Base-by-base conservation (phyloP, 805 yeast species). In the Starmerella vitae region DNA sequence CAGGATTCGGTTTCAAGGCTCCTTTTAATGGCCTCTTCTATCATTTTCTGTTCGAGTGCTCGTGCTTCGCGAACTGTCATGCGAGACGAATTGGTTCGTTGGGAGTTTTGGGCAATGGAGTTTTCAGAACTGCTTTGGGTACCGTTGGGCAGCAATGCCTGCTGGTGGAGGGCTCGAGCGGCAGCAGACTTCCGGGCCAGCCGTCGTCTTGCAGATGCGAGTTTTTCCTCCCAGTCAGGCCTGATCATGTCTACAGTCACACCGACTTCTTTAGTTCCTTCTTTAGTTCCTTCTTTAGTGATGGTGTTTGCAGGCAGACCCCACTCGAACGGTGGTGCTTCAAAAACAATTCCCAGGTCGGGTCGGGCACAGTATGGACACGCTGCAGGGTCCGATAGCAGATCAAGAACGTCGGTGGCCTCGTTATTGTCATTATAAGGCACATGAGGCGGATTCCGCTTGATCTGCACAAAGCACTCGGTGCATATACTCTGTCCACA, bases 391-490 rank as follows among this genome's bases (percentile, higher is more conserved):
- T 86, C 96, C 12, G 93, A 78, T 1, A 80, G 76, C 39, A 88
- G 68, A 27, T 59, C 58, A 22, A 50, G 36, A 30, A 48, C 51
- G 34, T 48, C 51, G 15, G 52, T 40, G 26, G 50, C 33, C 62
- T 57, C 62, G 67, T 70, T 46, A 66, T 66, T 88, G 24, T 20
- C 34, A 13, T 17, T 17, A 54, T 84, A 93, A 1, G 95, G 94
- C 25, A 85, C 83, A 60, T 88, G 97, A 0, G 98, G 97, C 9
- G 83, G 93, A 25, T 76, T 63, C 37, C 98, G 70, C 58, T 82
- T 84, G 56, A 88, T 85, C 59, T 88, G 96, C 9, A 88, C 96
- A 69, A 88, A 91, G 56, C 98, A 88, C 60, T 88, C 97, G 2
- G 94, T 71, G 61, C 98, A 91, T 17, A 88, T 85, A 1, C 93